Percentiles rank a stretch among this genome's conserved stretches.
Evolutionary conservation across 805 yeast species (phyloP).

Genomic region (Yarrowia osloensis): DNA sequence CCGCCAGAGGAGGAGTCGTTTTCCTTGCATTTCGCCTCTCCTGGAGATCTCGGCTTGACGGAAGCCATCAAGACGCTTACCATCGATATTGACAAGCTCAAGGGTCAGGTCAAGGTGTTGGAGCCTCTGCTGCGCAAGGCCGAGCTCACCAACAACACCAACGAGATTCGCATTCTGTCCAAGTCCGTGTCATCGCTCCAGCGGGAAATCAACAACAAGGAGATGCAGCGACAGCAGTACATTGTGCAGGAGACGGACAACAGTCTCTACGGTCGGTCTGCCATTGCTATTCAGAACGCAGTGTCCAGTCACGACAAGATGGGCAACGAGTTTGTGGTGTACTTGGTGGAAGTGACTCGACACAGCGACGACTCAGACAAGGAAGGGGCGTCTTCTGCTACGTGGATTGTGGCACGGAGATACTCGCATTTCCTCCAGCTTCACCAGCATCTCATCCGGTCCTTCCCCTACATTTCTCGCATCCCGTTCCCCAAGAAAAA

Average conservation of each 20-base stretch:
- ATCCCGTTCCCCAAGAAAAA: conserved; percentile 57
- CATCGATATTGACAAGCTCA: conserved; percentile 57
- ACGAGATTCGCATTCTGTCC: conserved; percentile 65
- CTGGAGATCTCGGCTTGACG: conserved; percentile 64
- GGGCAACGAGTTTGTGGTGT: conserved; percentile 64
- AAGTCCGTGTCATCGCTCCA: conserved; percentile 68
- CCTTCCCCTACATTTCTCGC: conserved; percentile 53
- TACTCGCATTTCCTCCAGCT: conserved; percentile 79
- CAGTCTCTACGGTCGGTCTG: conserved; percentile 58
- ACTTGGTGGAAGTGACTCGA: conserved; percentile 75
- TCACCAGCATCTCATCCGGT: conserved; percentile 60
- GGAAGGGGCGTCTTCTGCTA: conserved; percentile 51
- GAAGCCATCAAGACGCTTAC: conserved; percentile 66
- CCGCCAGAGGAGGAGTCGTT: conserved; percentile 30
- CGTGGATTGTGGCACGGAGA: conserved; percentile 90
- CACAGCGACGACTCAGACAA: conserved; percentile 40
- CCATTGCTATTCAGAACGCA: conserved; percentile 47
- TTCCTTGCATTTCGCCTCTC: conserved; percentile 57
- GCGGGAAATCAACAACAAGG: conserved; percentile 72
- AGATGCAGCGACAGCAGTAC: conserved; percentile 74
- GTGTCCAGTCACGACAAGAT: conserved; percentile 55
- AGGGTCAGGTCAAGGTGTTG: conserved; percentile 63
- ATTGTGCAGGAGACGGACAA: conserved; percentile 81
- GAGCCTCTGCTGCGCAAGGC: conserved; percentile 76
- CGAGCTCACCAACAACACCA: conserved; percentile 73